These are phyloP conservation scores for Pichia sp. DNA, from an alignment of 1,139 yeast species.

Conservation along the genomic window DNA sequence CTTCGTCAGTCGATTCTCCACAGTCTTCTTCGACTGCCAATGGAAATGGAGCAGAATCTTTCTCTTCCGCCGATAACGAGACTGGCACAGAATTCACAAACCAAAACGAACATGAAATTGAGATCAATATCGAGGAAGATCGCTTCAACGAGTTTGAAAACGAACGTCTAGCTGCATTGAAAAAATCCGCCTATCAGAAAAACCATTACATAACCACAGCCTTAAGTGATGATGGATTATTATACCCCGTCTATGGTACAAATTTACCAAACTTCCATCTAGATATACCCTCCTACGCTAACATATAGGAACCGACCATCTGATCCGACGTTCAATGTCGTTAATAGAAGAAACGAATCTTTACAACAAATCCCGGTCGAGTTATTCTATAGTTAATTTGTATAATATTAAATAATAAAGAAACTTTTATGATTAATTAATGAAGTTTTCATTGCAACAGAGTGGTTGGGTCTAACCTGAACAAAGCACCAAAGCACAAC, in stretches of 20 bases:
- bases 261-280: constrained; percentile 81
- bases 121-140: constrained; percentile 9
- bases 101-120: constrained; percentile 6
- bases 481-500: too few relatives aligned
- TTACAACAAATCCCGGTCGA: too few relatives aligned
- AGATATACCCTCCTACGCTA: constrained; percentile 61
- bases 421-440: too few relatives aligned
- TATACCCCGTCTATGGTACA: constrained; percentile 43
- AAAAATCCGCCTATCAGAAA: constrained; percentile 19
- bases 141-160: constrained; percentile 11
- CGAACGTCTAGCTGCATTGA: not conserved
- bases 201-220: constrained; percentile 14
- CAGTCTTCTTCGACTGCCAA: not conserved
- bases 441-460: too few relatives aligned
- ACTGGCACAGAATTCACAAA: not conserved
- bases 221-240: constrained; percentile 36
- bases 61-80: not conserved
- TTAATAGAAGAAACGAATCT: too few relatives aligned
- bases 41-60: not conserved
- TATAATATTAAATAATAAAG: too few relatives aligned
- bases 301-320: not conserved
- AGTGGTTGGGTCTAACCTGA: too few relatives aligned
- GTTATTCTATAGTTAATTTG: too few relatives aligned
- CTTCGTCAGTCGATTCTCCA: too few relatives aligned
- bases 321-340: too few relatives aligned